Base-by-base conservation (phyloP, 176 grass and related monocot species). In the Oryza australiensis region DNA sequence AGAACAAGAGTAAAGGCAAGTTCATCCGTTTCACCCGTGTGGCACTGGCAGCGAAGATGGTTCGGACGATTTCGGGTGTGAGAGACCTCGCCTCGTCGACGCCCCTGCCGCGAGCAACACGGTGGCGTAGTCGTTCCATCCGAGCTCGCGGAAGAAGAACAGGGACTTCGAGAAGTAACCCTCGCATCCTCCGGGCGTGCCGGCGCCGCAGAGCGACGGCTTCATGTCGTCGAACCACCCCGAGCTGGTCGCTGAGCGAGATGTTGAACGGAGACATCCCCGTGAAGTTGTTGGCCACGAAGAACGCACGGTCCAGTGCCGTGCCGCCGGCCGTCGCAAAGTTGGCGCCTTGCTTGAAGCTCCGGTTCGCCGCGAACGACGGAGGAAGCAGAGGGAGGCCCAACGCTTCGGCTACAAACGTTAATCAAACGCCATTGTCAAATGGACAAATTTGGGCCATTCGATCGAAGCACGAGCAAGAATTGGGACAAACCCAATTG, bases 71-170 rank as follows among this genome's bases (percentile, higher is more conserved):
- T 2, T 73, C 30, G 4, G 87, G 84, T 20, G 83, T 66, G 59
- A 33, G 28, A 11, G 85, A 66, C 10, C 64, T 70, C 34, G 14
- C 78, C 51, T 84, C 65, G 2, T 63, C 29, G 10, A 81, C 10
- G 46, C 66, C 67, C 26, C 68, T 80, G 30, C 82, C 79, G 73
- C 62, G 38, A 81, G 37, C n/a, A 94, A 22, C 42, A 66, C 9
- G 64, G 82, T 12, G 26, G 40, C 82, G 75, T 94, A 88, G 40
- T 94, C 92, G 40, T 94, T 94, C 18, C 70, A 86, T 6, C 86
- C 92, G 43, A 94, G 37, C 87, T 91, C 92, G 1, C 92, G 86
- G n/a, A 94, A 71, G 65, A 94, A 10, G 35, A 94, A 86, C 32
- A 91, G 73, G 1, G 86, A 83, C 40, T 38, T 60, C 18, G 69